Percentiles rank a stretch among this genome's conserved stretches.
Conservation (phyloP, 805 yeast genomes). For the Saturnispora diversa region DNA sequence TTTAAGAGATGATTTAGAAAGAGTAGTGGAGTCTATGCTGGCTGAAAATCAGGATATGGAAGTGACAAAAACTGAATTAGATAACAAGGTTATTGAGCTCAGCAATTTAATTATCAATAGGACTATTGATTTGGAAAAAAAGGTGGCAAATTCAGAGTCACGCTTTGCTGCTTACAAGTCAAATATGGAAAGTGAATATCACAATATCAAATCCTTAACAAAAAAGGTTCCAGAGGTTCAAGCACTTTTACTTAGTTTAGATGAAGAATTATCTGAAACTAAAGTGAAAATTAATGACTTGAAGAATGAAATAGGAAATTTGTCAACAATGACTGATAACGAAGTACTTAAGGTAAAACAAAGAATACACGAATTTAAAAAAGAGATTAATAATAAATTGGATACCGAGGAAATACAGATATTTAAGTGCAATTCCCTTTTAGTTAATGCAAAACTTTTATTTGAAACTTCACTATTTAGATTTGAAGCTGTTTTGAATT, state of each 20-base stretch:
- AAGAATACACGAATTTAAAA: not conserved
- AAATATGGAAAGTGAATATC: constrained; percentile 8
- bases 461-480: constrained; percentile 25
- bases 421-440: constrained; percentile 23
- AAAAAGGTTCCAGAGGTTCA: constrained; percentile 2
- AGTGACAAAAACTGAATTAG: constrained; percentile 8
- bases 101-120: not conserved
- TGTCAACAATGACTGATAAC: not conserved
- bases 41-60: constrained; percentile 8
- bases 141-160: not conserved
- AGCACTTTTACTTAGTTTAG: not conserved
- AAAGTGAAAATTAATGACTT: not conserved
- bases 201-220: constrained; percentile 4
- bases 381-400: constrained; percentile 1
- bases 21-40: constrained; percentile 14
- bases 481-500: constrained; percentile 18
- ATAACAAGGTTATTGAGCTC: constrained; percentile 6
- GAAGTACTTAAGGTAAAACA: not conserved
- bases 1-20: constrained; percentile 7
- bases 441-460: constrained; percentile 22
- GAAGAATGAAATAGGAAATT: not conserved
- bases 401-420: constrained; percentile 18
- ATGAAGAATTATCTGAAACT: not conserved
- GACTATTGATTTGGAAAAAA: not conserved
- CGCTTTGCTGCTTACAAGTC: constrained; percentile 2